A percentile compares a stretch with the other conserved stretches of the same genome.
Conservation (phyloP, 371 early-diverging fungal species). For the Actinomortierella wolfii region DNA sequence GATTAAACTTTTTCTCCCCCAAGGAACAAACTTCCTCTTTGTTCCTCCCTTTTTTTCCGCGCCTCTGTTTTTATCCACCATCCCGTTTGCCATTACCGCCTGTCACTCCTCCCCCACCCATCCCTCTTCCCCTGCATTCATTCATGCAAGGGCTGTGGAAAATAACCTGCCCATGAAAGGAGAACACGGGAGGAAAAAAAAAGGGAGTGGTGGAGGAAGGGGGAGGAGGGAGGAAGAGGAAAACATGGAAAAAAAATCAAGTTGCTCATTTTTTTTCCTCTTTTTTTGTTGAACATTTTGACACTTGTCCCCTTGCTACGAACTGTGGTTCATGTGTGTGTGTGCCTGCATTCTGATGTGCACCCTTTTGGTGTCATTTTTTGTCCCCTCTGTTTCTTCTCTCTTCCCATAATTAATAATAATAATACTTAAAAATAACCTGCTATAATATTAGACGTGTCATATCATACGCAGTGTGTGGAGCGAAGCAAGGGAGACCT, state of each 20-base stretch:
- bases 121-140: background rate
- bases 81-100: background rate
- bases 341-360: background rate
- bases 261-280: background rate
- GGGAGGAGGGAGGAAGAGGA: slow-evolving; percentile 6
- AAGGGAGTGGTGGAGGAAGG: too few relatives aligned
- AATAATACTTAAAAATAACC: background rate
- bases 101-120: background rate
- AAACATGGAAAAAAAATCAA: background rate
- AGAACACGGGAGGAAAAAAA: slow-evolving; percentile 41
- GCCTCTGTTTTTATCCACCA: background rate
- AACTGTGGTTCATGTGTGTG: too few relatives aligned
- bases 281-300: background rate
- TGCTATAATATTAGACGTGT: slow-evolving; percentile 15
- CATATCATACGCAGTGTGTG: slow-evolving; percentile 30
- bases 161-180: background rate
- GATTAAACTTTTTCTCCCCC: too few relatives aligned
- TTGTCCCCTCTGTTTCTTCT: too few relatives aligned
- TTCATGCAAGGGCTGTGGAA: slow-evolving; percentile 7
- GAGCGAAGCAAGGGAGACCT: slow-evolving; percentile 28
- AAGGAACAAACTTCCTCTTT: background rate
- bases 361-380: background rate
- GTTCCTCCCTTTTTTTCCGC: background rate
- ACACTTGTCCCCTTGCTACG: too few relatives aligned
- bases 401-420: background rate